Percentiles rank a stretch among this genome's conserved stretches.
phyloP scores from a whole-genome alignment of 257 asterid species.

The Verbascum thapsus region DNA sequence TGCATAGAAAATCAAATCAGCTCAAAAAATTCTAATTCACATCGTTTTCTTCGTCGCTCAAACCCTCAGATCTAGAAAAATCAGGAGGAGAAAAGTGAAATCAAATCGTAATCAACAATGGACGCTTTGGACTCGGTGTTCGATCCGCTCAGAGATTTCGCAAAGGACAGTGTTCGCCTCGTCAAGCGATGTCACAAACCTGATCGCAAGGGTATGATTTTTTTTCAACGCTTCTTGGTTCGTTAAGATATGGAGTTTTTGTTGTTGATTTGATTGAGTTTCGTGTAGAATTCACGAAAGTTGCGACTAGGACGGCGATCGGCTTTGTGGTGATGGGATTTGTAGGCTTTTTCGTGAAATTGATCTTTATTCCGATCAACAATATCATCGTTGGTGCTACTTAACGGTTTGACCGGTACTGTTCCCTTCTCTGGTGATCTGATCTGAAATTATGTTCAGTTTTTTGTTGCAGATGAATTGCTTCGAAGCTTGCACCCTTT shows the following conservation, averaged over 20 bases:
- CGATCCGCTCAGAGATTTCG: conserved; percentile 62
- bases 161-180: conserved; percentile 62
- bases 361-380: conserved; percentile 63
- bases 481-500: too few relatives aligned
- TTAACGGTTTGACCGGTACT: conserved; percentile 25
- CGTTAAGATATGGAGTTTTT: too few relatives aligned
- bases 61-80: conserved; percentile 32
- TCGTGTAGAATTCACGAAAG: conserved; percentile 54
- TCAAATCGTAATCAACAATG: conserved; percentile 24
- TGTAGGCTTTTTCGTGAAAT: conserved; percentile 62
- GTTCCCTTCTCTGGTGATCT: not conserved
- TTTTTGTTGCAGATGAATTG: too few relatives aligned
- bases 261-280: too few relatives aligned
- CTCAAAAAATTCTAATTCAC: not conserved
- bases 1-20: not conserved
- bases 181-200: conserved; percentile 72
- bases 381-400: conserved; percentile 63
- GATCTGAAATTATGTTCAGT: not conserved
- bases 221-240: not conserved
- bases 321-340: conserved; percentile 68
- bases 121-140: conserved; percentile 58
- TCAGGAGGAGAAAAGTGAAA: not conserved
- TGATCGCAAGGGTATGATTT: conserved; percentile 63
- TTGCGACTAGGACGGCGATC: conserved; percentile 62
- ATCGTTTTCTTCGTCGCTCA: not conserved